Percentiles rank a stretch among this genome's conserved stretches.
phyloP scores from a whole-genome alignment of 2,329 filamentous ascomycete species.

The Geosmithia putterillii region DNA sequence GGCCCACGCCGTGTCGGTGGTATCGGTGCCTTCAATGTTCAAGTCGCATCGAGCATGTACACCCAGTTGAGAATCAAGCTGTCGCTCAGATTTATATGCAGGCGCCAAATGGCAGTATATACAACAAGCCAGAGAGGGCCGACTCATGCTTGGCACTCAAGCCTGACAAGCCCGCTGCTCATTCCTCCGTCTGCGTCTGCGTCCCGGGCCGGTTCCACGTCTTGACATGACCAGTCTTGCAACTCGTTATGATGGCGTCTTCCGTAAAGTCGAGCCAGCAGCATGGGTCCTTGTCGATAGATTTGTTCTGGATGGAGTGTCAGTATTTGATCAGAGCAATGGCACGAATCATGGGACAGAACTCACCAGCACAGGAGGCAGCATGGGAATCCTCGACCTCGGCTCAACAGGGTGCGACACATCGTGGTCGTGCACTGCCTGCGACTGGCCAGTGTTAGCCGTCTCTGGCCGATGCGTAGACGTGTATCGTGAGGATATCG shows the following conservation, averaged over 20 bases:
- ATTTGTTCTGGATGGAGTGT: slow-evolving; percentile 48
- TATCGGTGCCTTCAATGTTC: too few relatives aligned
- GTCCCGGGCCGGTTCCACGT: slow-evolving; percentile 7
- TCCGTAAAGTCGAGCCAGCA: slow-evolving; percentile 91
- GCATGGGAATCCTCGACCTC: slow-evolving; percentile 68
- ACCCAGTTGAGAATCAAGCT: too few relatives aligned
- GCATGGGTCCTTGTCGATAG: slow-evolving; percentile 74
- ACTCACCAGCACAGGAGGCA: slow-evolving; percentile 81
- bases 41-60: too few relatives aligned
- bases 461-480: slow-evolving; percentile 47
- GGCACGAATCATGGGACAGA: background rate
- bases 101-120: too few relatives aligned
- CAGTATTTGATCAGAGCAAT: background rate
- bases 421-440: slow-evolving; percentile 40
- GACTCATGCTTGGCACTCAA: too few relatives aligned
- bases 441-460: slow-evolving; percentile 54
- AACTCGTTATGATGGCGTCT: slow-evolving; percentile 84
- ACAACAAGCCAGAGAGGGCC: too few relatives aligned
- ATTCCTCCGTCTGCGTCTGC: background rate
- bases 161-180: too few relatives aligned
- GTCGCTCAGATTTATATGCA: too few relatives aligned
- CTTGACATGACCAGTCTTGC: slow-evolving; percentile 54
- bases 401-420: slow-evolving; percentile 74
- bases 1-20: too few relatives aligned
- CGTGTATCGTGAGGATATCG: slow-evolving; percentile 18